phyloP scores from a whole-genome alignment of 2,329 filamentous ascomycete genomes.

The Neonectria neomacrospora region DNA sequence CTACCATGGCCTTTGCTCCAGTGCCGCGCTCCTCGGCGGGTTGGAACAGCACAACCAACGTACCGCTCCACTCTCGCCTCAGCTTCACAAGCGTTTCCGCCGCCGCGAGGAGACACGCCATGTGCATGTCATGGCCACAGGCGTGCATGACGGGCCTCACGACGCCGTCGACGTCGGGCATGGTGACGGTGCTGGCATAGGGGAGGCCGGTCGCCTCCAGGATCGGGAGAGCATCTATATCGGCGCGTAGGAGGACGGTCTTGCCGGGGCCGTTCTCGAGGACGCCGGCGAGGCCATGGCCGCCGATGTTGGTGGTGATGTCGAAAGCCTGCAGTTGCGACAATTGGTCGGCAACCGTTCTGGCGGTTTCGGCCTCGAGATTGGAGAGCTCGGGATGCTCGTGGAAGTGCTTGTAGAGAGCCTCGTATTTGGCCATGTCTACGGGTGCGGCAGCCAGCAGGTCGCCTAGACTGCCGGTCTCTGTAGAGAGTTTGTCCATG shows the following conservation, averaged over 20 bases:
- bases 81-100: constrained; percentile 59
- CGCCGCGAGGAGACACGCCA: constrained; percentile 66
- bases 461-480: neutral
- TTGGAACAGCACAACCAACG: constrained; percentile 73
- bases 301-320: constrained; percentile 61
- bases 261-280: constrained; percentile 65
- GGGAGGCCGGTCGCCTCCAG: constrained; percentile 64
- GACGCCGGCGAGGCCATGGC: constrained; percentile 67
- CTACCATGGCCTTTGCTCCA: constrained; percentile 62
- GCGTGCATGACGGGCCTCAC: constrained; percentile 72
- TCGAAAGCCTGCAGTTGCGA: constrained; percentile 46
- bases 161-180: constrained; percentile 11
- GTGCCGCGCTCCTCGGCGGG: constrained; percentile 72
- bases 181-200: constrained; percentile 59
- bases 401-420: constrained; percentile 67
- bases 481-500: neutral
- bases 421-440: constrained; percentile 12
- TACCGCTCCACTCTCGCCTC: constrained; percentile 67
- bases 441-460: neutral
- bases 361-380: constrained; percentile 64
- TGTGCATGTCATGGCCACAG: constrained; percentile 75
- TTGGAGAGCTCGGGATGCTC: constrained; percentile 68
- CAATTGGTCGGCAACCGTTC: constrained; percentile 57
- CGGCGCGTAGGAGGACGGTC: constrained; percentile 68
- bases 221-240: constrained; percentile 71